Base-by-base conservation (phyloP, 176 grass and related monocot genomes). In the Avena eriantha region DNA sequence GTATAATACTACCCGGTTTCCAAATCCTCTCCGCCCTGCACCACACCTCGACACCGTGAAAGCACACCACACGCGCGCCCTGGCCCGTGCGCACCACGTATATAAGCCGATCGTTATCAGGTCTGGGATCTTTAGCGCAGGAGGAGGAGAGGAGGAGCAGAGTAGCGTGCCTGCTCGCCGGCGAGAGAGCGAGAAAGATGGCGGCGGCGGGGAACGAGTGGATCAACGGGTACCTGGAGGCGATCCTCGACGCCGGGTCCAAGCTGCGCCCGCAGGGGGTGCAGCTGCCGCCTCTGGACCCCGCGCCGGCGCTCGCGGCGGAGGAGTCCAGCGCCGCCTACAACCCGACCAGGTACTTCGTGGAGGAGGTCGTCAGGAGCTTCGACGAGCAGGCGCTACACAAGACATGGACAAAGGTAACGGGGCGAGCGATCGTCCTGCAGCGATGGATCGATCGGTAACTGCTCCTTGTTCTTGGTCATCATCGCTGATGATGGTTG, bases 151-250 rank as follows among this genome's bases (percentile, higher is more conserved):
- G 36, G 36, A 41, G 26, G 11, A 47, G 55, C 2, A 10, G 43
- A 18, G 41, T 41, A 48, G 45, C 57, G 22, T 8, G 43, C 43
- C 43, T 10, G 23, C 19, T 47, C 33, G 43, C 3, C 56, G 22
- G 55, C 22, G 47, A 10, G 3, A n/a, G 5, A 41, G 5, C 6
- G 39, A 34, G 22, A 8, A 2, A 2, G 10, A 23, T 3, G 23
- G 87, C 86, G 92, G 93, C 87, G 5, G 90, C 71, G 1, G 91
- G 70, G 80, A 98, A 98, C 58, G 96, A 98, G 79, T 98, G 96
- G 93, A 89, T 98, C 81, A 98, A 96, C 84, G 96, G 96, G 81
- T 98, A 98, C 82, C 70, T 98, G 75, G 93, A 96, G 88, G 96
- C 93, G 82, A 98, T 98, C 88, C 82, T 98, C 12, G 96, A 98